Percentiles rank a stretch among this genome's conserved stretches.
These are phyloP conservation scores for Leersia perrieri DNA, from an alignment of 176 grass and related monocot genomes.

Conservation along the genomic window DNA sequence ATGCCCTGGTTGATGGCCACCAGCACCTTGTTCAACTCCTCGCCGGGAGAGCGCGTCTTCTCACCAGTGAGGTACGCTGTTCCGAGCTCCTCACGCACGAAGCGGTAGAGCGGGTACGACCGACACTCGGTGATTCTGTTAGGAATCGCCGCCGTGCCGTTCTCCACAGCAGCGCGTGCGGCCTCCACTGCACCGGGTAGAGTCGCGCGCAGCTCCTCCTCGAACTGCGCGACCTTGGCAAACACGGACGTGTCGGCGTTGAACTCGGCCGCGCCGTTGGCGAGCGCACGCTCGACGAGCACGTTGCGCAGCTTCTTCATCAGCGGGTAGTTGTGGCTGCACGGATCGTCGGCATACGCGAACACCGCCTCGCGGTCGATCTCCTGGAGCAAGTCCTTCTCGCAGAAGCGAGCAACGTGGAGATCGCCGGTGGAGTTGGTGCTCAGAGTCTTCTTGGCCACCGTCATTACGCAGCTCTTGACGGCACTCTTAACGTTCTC, in stretches of 20 bases:
- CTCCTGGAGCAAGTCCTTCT: constrained; percentile 58
- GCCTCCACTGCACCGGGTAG: constrained; percentile 50
- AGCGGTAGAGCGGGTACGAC: constrained; percentile 49
- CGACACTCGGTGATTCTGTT: constrained; percentile 56
- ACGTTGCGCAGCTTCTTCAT: constrained; percentile 65
- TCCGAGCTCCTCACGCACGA: constrained; percentile 46
- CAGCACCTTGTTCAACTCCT: constrained; percentile 70
- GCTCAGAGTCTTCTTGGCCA: constrained; percentile 60
- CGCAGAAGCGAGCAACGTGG: constrained; percentile 52
- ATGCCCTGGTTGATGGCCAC: constrained; percentile 58
- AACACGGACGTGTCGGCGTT: constrained; percentile 48
- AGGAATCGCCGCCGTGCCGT: constrained; percentile 27
- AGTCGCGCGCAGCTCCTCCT: constrained; percentile 41
- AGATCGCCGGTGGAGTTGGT: constrained; percentile 41
- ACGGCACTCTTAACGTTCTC: constrained; percentile 61
- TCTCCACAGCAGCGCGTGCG: constrained; percentile 36
- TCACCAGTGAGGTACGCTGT: constrained; percentile 56
- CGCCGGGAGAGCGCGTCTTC: constrained; percentile 60
- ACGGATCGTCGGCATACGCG: constrained; percentile 68
- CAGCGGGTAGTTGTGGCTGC: constrained; percentile 64
- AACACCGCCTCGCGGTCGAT: constrained; percentile 62
- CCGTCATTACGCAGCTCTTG: constrained; percentile 47
- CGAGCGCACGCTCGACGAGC: constrained; percentile 60
- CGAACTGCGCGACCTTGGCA: constrained; percentile 56
- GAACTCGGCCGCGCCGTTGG: constrained; percentile 48